Evolutionary conservation across 2,329 filamentous ascomycete genomes (phyloP).

Genomic region (Nemania sp.): DNA sequence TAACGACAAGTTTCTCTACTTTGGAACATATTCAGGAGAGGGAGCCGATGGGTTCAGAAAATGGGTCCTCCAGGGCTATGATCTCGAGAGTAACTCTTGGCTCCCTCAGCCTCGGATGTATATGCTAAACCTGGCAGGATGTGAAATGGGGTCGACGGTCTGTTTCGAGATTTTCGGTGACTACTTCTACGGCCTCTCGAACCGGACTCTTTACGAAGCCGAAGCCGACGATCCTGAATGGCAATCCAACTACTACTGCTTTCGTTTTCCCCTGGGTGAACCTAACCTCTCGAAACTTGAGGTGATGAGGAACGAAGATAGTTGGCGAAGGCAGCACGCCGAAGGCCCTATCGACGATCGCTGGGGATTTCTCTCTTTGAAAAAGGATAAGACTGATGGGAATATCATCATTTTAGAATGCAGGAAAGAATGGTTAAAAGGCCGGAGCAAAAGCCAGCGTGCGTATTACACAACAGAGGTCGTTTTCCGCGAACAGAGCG

Average conservation of each 20-base stretch:
- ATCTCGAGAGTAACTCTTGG: constrained; percentile 48
- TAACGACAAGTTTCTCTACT: constrained; percentile 63
- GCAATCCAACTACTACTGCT: constrained; percentile 71
- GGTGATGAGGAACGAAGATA: constrained; percentile 49
- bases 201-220: constrained; percentile 63
- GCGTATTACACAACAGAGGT: constrained; percentile 68
- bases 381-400: constrained; percentile 62
- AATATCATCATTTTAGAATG: constrained; percentile 67
- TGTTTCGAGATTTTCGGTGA: constrained; percentile 71
- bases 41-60: constrained; percentile 60
- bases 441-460: constrained; percentile 60
- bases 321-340: constrained; percentile 68
- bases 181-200: constrained; percentile 73
- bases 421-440: constrained; percentile 66
- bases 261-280: constrained; percentile 61
- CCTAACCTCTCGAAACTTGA: constrained; percentile 49
- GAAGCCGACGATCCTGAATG: constrained; percentile 67
- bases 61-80: constrained; percentile 64
- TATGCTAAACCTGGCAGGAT: constrained; percentile 63
- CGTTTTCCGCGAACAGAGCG: constrained; percentile 43
- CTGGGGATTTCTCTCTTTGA: constrained; percentile 70
- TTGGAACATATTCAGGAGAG: constrained; percentile 64
- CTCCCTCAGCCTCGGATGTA: constrained; percentile 50
- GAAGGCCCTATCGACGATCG: constrained; percentile 76
- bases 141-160: constrained; percentile 68